Base-by-base conservation (phyloP, 805 yeast genomes). In the Candida silvatica region DNA sequence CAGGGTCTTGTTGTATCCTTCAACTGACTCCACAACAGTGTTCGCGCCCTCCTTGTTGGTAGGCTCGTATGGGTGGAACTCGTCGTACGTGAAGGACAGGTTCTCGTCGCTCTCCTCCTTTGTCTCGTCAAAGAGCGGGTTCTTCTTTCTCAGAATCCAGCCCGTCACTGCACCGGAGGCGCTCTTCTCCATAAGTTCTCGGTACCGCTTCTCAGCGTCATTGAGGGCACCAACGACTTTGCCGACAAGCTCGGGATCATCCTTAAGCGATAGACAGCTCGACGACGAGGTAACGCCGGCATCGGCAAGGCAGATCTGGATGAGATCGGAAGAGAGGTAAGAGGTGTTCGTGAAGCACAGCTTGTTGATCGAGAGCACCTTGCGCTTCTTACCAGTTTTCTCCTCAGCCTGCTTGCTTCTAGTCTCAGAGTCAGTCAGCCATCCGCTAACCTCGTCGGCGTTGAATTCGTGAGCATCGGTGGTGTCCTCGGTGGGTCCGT, bases 1-100 rank as follows among this genome's bases (percentile, higher is more conserved):
- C 16, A 90, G 67, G 0, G 97, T 80, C 38, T 72, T 71, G 51
- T 86, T 88, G 54, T 86, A 90, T 0, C 92, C 87, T 6, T 61
- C 56, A 11, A 75, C 58, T 15, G 61, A 62, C 3, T 69, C 62
- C 6, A 45, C 32, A 16, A 77, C 49, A 17, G 61, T 59, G 12
- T 47, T 44, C 7, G 49, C 54, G 11, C 39, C 38, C 4, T 31
- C 20, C 38, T 58, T 60, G 36, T 57, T 55, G 15, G 40, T 38
- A 6, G 80, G 80, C 27, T 58, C 48, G 48, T 61, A 71, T 4
- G 79, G 78, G 47, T 70, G 77, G 43, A 72, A 73, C 39, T 72
- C 77, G 34, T 73, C 77, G 38, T 58, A 66, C 0, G 70, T 49
- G 36, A 54, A 73, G 37, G 66, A 66, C 29, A 59, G 36, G 15